phyloP scores from a whole-genome alignment of 768 basidiomycete genomes.

The Peribolospora baueri region DNA sequence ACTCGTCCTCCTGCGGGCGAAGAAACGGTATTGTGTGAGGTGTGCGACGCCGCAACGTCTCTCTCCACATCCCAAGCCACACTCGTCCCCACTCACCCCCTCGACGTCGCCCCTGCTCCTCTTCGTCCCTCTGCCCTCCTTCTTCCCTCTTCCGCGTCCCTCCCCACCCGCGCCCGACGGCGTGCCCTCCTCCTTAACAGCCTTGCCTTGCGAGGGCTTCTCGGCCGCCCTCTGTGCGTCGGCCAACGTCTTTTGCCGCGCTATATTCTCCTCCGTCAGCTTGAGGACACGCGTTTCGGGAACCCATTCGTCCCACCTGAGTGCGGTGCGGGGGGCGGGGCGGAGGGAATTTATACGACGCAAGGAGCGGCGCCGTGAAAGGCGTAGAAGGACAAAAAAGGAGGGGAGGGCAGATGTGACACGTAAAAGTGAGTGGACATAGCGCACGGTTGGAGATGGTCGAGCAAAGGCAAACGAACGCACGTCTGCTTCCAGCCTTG shows the following conservation, averaged over 20 bases:
- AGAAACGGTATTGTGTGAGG: no score
- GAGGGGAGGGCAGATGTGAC: not conserved
- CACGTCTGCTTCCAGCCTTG: constrained; percentile 99
- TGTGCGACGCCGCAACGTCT: not conserved
- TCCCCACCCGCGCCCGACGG: not conserved
- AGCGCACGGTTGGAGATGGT: no score
- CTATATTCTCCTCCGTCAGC: constrained; percentile 52
- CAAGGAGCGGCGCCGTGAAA: not conserved
- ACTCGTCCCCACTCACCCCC: constrained; percentile 4
- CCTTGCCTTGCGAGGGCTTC: constrained; percentile 12
- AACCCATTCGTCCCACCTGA: constrained; percentile 96
- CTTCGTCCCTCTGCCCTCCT: constrained; percentile 9
- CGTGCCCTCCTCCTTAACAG: not conserved
- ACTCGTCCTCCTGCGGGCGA: constrained; percentile 38
- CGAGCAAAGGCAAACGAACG: constrained; percentile 17
- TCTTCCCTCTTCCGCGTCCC: not conserved
- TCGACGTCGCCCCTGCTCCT: constrained; percentile 16
- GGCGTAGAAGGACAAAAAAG: constrained; percentile 2
- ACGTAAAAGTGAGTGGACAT: not conserved
- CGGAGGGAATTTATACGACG: not conserved
- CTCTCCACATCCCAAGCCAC: not conserved
- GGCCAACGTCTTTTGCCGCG: constrained; percentile 44
- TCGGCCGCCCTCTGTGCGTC: constrained; percentile 23
- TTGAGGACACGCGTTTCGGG: constrained; percentile 57
- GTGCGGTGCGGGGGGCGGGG: not conserved